phyloP scores from a whole-genome alignment of 2,329 filamentous ascomycete species.

The Fusarium duplospermum region DNA sequence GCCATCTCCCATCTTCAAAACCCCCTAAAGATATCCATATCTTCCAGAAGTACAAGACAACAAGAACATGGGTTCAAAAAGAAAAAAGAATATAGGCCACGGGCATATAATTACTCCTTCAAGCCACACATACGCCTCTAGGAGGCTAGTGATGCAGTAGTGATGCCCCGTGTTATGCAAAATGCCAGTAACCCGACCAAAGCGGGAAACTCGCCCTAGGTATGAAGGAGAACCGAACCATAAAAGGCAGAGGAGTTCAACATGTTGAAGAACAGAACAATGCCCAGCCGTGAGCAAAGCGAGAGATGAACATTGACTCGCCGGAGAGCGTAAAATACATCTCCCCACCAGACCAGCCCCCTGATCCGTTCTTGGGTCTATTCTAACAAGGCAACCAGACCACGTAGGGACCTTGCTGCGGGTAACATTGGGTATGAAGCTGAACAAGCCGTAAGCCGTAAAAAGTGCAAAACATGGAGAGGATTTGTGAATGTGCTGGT shows the following conservation, averaged over 20 bases:
- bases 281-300: not conserved
- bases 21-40: not conserved
- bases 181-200: conserved; percentile 17
- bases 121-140: not conserved
- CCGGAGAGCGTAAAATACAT: not conserved
- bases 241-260: not conserved
- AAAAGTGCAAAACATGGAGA: conserved; percentile 9
- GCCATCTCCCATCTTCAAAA: conserved; percentile 25
- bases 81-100: conserved; percentile 8
- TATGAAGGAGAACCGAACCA: conserved; percentile 12
- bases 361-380: conserved; percentile 16
- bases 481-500: not conserved
- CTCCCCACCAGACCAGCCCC: not conserved
- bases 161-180: conserved; percentile 21
- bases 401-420: conserved; percentile 9
- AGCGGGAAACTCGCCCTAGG: conserved; percentile 11
- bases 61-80: not conserved
- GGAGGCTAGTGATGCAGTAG: not conserved
- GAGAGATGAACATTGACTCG: not conserved
- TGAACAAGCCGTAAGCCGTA: conserved; percentile 21
- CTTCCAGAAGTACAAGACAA: conserved; percentile 1
- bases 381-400: conserved; percentile 23
- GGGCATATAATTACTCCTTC: not conserved
- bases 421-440: conserved; percentile 30
- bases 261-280: not conserved